A percentile compares a stretch with the other conserved stretches of the same genome.
Conservation (phyloP, 1,284 basidiomycete genomes). For the Ustilago bromivora region DNA sequence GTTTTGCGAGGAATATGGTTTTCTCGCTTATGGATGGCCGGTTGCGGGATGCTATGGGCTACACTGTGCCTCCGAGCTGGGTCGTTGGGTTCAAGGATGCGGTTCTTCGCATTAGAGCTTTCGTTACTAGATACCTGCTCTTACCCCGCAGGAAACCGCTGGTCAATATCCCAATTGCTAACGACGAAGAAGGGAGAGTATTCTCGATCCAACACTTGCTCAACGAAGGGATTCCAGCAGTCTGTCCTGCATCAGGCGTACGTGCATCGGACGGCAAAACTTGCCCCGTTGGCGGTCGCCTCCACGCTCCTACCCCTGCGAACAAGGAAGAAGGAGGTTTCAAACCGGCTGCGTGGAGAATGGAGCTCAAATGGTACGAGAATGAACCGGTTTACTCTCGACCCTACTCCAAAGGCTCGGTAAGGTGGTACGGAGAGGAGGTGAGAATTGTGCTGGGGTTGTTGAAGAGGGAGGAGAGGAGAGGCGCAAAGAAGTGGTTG, state of each 20-base stretch:
- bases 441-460: constrained; percentile 23
- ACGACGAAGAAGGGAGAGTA: constrained; percentile 23
- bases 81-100: constrained; percentile 25
- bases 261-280: constrained; percentile 34
- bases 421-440: constrained; percentile 24
- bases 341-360: constrained; percentile 34
- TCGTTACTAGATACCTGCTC: constrained; percentile 17
- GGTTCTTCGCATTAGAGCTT: constrained; percentile 10
- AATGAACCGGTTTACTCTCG: constrained; percentile 49
- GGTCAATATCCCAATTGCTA: constrained; percentile 28
- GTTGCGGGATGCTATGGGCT: constrained; percentile 38
- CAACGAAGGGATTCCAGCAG: constrained; percentile 26
- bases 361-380: constrained; percentile 49
- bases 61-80: constrained; percentile 19
- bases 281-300: constrained; percentile 48
- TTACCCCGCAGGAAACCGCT: constrained; percentile 28
- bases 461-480: constrained; percentile 31
- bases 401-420: constrained; percentile 12
- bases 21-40: constrained; percentile 42
- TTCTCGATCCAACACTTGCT: constrained; percentile 37
- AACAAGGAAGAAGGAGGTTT: neutral
- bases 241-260: constrained; percentile 49
- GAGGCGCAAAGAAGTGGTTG: constrained; percentile 28
- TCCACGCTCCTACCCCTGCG: constrained; percentile 6
- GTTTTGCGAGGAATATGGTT: constrained; percentile 30